Percentiles rank a stretch among this genome's conserved stretches.
Evolutionary conservation across 495 filamentous ascomycete genomes (phyloP).

Genomic region (Aspergillus indologenus): DNA sequence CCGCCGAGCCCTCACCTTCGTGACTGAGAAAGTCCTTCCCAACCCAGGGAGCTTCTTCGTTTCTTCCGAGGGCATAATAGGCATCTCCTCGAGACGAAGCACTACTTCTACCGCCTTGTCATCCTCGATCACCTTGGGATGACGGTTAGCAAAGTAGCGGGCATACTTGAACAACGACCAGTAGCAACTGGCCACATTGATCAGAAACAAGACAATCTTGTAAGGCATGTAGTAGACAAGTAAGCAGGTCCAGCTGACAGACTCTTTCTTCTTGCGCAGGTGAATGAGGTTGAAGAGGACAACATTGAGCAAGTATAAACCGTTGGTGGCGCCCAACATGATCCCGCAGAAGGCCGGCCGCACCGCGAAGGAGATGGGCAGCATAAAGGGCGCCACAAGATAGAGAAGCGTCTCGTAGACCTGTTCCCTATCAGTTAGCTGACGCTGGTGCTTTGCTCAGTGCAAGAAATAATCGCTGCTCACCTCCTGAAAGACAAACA

Average conservation of each 20-base stretch:
- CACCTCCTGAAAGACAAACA: conserved; percentile 67
- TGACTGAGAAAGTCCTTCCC: conserved; percentile 3
- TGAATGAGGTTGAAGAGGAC: conserved; percentile 46
- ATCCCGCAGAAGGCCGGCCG: conserved; percentile 35
- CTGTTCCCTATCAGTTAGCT: conserved; percentile 9
- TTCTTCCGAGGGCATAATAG: neutral
- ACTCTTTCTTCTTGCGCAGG: conserved; percentile 38
- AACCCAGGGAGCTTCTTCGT: neutral
- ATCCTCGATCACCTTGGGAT: conserved; percentile 45
- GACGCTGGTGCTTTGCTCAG: neutral
- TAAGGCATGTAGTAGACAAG: conserved; percentile 24
- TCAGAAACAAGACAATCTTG: conserved; percentile 35
- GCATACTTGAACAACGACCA: conserved; percentile 44
- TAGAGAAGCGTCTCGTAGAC: conserved; percentile 50
- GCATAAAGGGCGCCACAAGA: conserved; percentile 45
- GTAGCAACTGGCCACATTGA: conserved; percentile 45
- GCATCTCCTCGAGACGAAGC: conserved; percentile 10
- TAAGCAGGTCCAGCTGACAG: conserved; percentile 17
- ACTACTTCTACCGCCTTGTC: conserved; percentile 41
- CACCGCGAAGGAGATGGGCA: conserved; percentile 45
- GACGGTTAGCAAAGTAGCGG: conserved; percentile 40
- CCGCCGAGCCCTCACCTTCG: neutral
- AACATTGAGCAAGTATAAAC: conserved; percentile 39
- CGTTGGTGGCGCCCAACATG: conserved; percentile 30
- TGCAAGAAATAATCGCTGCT: neutral